Evolutionary conservation across 352 stramenopile genomes (phyloP).

Genomic region (Phytophthora sojae): DNA sequence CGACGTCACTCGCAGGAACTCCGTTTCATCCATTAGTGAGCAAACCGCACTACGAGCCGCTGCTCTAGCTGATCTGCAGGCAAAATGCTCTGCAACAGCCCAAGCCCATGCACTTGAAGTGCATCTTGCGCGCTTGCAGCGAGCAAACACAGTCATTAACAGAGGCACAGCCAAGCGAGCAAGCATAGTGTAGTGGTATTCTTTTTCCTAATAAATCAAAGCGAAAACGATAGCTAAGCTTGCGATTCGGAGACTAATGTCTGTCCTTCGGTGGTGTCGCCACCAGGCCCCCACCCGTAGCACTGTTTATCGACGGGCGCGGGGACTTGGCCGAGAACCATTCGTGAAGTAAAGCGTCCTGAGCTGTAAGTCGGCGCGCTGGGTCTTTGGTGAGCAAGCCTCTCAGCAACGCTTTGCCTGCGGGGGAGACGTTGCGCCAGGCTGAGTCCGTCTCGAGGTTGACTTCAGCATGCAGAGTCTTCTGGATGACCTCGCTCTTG

Average conservation of each 20-base stretch:
- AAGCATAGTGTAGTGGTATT: conserved; percentile 8
- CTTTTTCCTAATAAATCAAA: neutral
- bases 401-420: conserved; percentile 74
- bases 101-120: conserved; percentile 25
- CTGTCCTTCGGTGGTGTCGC: conserved; percentile 11
- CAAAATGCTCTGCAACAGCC: conserved; percentile 7
- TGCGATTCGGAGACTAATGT: conserved; percentile 11
- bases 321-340: conserved; percentile 69
- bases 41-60: conserved; percentile 39
- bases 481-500: conserved; percentile 94
- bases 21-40: conserved; percentile 9
- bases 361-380: conserved; percentile 76
- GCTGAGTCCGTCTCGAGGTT: conserved; percentile 75
- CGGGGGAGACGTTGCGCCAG: conserved; percentile 64
- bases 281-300: conserved; percentile 1
- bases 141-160: conserved; percentile 4
- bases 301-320: conserved; percentile 34
- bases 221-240: neutral
- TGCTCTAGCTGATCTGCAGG: conserved; percentile 28
- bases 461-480: conserved; percentile 88
- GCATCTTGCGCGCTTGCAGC: conserved; percentile 42
- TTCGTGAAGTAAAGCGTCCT: conserved; percentile 80
- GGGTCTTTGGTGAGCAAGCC: conserved; percentile 89
- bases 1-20: conserved; percentile 8
- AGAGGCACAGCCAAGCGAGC: neutral